These are phyloP conservation scores for Hemisphaericaspora xylanilytica DNA, from an alignment of 1,139 yeast genomes.

Conservation along the genomic window DNA sequence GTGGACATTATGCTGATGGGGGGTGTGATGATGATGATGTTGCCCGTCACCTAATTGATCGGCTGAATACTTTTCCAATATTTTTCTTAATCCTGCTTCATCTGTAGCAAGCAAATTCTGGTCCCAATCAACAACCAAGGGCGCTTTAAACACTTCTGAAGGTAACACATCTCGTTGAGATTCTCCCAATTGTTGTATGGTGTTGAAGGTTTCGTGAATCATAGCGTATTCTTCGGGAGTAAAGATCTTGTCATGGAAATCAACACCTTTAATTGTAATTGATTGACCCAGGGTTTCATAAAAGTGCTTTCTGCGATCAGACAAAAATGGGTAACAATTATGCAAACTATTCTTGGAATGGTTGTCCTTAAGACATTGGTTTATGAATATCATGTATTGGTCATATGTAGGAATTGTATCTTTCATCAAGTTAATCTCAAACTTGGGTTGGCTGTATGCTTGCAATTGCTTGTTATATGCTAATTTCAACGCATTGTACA, in stretches of 20 bases:
- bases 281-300: constrained; percentile 11
- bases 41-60: no score
- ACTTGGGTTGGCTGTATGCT: constrained; percentile 16
- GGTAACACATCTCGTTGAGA: constrained; percentile 29
- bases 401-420: constrained; percentile 46
- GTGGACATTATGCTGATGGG: background rate
- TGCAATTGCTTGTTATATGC: constrained; percentile 21
- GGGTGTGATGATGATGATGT: background rate
- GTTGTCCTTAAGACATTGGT: constrained; percentile 27
- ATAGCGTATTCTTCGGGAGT: constrained; percentile 39
- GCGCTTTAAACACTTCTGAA: constrained; percentile 38
- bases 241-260: constrained; percentile 32
- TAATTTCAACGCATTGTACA: constrained; percentile 32
- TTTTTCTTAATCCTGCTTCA: constrained; percentile 29
- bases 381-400: constrained; percentile 34
- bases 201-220: constrained; percentile 40
- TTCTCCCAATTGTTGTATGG: constrained; percentile 20
- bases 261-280: constrained; percentile 29
- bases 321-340: constrained; percentile 39
- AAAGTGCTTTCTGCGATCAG: constrained; percentile 20
- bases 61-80: constrained; percentile 30
- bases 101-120: constrained; percentile 44
- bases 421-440: constrained; percentile 39
- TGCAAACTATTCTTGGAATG: constrained; percentile 28
- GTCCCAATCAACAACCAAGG: constrained; percentile 50